phyloP scores from a whole-genome alignment of 768 basidiomycete species.

The Termitomyces eurrhizus region DNA sequence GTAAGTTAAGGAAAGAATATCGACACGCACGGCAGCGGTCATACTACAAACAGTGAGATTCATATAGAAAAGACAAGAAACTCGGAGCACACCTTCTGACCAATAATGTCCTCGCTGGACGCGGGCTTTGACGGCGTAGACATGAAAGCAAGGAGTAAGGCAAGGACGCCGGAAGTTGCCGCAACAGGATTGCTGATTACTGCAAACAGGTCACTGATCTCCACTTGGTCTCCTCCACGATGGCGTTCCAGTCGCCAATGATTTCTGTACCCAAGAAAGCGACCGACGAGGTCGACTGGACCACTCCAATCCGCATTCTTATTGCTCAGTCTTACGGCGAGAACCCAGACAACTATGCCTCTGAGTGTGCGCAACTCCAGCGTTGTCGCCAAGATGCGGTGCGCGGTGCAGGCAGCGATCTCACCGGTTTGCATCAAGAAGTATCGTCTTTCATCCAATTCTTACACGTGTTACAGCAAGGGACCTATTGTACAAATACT shows the following conservation, averaged over 20 bases:
- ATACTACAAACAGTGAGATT: conserved; percentile 46
- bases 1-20: not conserved
- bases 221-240: conserved; percentile 20
- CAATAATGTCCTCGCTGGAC: conserved; percentile 87
- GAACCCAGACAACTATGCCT: conserved; percentile 80
- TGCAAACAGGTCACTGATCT: not conserved
- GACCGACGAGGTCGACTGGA: conserved; percentile 98
- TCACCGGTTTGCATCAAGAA: conserved; percentile 56
- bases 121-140: conserved; percentile 56
- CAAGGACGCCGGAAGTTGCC: conserved; percentile 27
- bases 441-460: too few relatives aligned
- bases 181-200: conserved; percentile 13
- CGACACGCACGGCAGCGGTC: conserved; percentile 75
- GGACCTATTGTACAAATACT: conserved; percentile 98
- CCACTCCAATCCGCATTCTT: conserved; percentile 75
- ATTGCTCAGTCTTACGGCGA: conserved; percentile 94
- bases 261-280: conserved; percentile 90
- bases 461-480: conserved; percentile 45
- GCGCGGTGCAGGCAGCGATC: conserved; percentile 91
- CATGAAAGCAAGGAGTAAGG: conserved; percentile 25
- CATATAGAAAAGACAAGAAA: not conserved
- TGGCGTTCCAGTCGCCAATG: conserved; percentile 83
- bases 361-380: conserved; percentile 83
- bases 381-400: conserved; percentile 95
- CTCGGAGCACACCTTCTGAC: conserved; percentile 68